phyloP scores from a whole-genome alignment of 2,329 filamentous ascomycete genomes.

The Colletotrichum scovillei region DNA sequence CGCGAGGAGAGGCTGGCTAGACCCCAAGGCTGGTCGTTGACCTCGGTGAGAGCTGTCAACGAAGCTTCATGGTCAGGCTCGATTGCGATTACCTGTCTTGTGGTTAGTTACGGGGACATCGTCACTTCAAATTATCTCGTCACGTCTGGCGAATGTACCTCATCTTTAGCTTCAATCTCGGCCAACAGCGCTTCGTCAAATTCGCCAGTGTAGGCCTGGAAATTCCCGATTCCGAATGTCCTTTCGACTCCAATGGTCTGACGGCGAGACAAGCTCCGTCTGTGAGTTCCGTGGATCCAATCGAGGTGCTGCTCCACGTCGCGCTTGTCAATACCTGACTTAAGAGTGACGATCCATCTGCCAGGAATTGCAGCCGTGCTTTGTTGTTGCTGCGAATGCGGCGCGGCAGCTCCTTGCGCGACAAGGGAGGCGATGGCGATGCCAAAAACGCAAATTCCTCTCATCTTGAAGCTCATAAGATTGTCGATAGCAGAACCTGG shows the following conservation, averaged over 20 bases:
- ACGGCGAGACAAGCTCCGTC: constrained; percentile 48
- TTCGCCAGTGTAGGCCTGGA: constrained; percentile 55
- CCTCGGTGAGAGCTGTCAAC: neutral
- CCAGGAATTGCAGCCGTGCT: neutral
- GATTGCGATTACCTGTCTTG: neutral
- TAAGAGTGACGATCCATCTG: constrained; percentile 4
- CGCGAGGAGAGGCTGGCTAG: neutral
- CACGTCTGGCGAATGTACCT: constrained; percentile 38
- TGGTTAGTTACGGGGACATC: neutral
- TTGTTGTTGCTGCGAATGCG: neutral
- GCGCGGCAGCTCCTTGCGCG: neutral
- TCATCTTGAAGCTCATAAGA: neutral
- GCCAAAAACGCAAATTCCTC: neutral
- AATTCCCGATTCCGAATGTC: constrained; percentile 49
- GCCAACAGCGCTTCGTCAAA: constrained; percentile 55
- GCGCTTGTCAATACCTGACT: constrained; percentile 41
- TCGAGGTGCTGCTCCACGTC: constrained; percentile 49
- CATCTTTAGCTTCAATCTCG: constrained; percentile 49
- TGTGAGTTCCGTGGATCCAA: constrained; percentile 48
- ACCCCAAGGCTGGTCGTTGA: neutral
- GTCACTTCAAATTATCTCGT: neutral
- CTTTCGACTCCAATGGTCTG: constrained; percentile 52
- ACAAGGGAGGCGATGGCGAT: neutral
- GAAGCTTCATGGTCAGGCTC: neutral
- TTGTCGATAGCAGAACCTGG: too few relatives aligned